These are phyloP conservation scores for Ogataea degrootiae DNA, from an alignment of 805 yeast species.

Conservation along the genomic window DNA sequence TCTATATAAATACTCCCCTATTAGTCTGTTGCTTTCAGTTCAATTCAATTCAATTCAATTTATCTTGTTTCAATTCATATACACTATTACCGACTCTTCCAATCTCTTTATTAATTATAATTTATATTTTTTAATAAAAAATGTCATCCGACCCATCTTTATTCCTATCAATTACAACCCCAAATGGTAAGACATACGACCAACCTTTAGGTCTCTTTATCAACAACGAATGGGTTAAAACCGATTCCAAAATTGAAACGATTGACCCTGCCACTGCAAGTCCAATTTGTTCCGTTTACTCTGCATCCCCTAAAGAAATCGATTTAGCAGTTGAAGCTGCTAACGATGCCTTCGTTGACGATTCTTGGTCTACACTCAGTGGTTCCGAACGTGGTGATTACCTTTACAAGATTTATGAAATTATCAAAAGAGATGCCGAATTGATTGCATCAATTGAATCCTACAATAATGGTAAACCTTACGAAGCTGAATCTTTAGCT, in stretches of 20 bases:
- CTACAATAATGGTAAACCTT: slow-evolving; percentile 54
- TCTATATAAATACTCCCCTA: too few relatives aligned
- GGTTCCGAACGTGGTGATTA: slow-evolving; percentile 51
- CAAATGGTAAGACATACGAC: slow-evolving; percentile 26
- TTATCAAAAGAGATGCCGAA: slow-evolving; percentile 47
- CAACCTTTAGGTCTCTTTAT: slow-evolving; percentile 53
- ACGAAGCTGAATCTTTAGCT: slow-evolving; percentile 40
- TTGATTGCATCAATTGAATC: slow-evolving; percentile 51
- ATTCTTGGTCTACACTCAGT: slow-evolving; percentile 42
- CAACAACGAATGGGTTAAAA: slow-evolving; percentile 46
- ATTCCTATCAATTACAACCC: slow-evolving; percentile 25
- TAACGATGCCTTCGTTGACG: slow-evolving; percentile 47
- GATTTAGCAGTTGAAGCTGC: slow-evolving; percentile 68
- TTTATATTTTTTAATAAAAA: too few relatives aligned
- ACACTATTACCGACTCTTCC: neutral
- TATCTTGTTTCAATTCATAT: neutral
- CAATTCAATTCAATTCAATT: neutral
- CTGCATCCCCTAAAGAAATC: slow-evolving; percentile 54
- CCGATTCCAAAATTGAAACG: slow-evolving; percentile 21
- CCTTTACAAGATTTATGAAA: slow-evolving; percentile 45
- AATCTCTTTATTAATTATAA: neutral
- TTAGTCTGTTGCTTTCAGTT: too few relatives aligned
- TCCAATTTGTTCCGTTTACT: slow-evolving; percentile 51
- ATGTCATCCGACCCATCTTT: neutral
- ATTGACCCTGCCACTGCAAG: slow-evolving; percentile 48